Percentiles rank a stretch among this genome's conserved stretches.
Evolutionary conservation across 352 stramenopile genomes (phyloP).

Genomic region (Globisporangium spinosum): DNA sequence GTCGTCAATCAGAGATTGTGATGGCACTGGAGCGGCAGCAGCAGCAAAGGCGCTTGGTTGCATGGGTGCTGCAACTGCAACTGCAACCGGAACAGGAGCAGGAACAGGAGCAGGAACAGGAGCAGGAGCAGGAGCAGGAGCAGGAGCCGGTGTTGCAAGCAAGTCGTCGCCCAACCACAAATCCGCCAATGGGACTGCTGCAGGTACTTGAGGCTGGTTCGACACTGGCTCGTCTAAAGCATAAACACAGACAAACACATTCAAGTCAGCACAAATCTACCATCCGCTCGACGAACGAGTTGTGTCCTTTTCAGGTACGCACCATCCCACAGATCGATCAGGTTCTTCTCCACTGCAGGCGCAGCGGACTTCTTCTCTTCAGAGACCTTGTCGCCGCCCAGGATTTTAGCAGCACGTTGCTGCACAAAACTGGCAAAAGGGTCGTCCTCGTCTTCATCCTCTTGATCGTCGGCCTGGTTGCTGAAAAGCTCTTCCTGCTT

Average conservation of each 20-base stretch:
- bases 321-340: slow-evolving; percentile 73
- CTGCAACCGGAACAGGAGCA: neutral
- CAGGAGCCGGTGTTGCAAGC: slow-evolving; percentile 1
- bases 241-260: neutral
- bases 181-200: slow-evolving; percentile 11
- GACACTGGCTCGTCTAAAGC: slow-evolving; percentile 20
- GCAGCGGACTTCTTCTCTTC: slow-evolving; percentile 22
- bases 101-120: no score
- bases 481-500: neutral
- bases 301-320: slow-evolving; percentile 4
- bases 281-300: neutral
- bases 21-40: neutral
- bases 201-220: neutral
- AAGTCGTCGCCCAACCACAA: slow-evolving; percentile 13
- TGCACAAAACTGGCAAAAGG: slow-evolving; percentile 63
- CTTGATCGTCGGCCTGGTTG: slow-evolving; percentile 21
- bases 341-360: slow-evolving; percentile 27
- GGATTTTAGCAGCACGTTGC: slow-evolving; percentile 41
- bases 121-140: no score
- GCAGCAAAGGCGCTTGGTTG: neutral
- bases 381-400: slow-evolving; percentile 21
- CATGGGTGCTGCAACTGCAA: no score
- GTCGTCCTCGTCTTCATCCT: slow-evolving; percentile 52
- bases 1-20: slow-evolving; percentile 15
- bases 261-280: neutral